Conservation (phyloP, 1,139 yeast species). For the Kurtzmaniella quercitrusa region DNA sequence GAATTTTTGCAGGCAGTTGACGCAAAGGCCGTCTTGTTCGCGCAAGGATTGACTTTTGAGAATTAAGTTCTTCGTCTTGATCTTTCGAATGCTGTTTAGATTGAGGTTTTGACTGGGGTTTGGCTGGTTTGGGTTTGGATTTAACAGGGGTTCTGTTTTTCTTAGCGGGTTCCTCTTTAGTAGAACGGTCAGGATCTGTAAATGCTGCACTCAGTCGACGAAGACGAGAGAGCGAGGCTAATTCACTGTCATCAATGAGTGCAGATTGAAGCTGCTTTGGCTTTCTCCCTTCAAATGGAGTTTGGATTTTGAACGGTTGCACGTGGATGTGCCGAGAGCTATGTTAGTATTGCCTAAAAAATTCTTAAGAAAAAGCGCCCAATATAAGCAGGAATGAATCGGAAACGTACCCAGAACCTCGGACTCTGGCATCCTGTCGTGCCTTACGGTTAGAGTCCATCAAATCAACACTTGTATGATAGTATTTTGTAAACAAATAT, state of each 20-base stretch:
- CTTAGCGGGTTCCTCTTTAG: neutral
- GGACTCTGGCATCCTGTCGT: neutral
- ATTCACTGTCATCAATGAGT: constrained; percentile 19
- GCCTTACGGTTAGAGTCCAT: constrained; percentile 1
- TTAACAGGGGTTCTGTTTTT: neutral
- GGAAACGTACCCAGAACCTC: constrained; percentile 42
- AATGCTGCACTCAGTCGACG: constrained; percentile 11
- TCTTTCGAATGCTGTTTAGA: too few relatives aligned
- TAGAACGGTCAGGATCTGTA: neutral
- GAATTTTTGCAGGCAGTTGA: neutral
- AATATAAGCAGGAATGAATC: neutral
- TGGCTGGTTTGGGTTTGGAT: neutral
- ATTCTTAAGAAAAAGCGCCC: neutral
- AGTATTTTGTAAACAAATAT: neutral
- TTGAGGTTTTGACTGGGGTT: too few relatives aligned
- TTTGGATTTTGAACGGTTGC: constrained; percentile 9
- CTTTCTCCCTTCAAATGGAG: constrained; percentile 4
- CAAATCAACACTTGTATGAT: neutral
- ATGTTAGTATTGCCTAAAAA: constrained; percentile 2
- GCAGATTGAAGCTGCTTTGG: constrained; percentile 22
- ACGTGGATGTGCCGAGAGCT: constrained; percentile 15
- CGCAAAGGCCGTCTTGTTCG: too few relatives aligned
- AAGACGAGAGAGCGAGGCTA: constrained; percentile 21
- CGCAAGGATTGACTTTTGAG: too few relatives aligned
- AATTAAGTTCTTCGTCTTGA: too few relatives aligned